phyloP scores from a whole-genome alignment of 495 filamentous ascomycete genomes.

The Choiromyces venosus region DNA sequence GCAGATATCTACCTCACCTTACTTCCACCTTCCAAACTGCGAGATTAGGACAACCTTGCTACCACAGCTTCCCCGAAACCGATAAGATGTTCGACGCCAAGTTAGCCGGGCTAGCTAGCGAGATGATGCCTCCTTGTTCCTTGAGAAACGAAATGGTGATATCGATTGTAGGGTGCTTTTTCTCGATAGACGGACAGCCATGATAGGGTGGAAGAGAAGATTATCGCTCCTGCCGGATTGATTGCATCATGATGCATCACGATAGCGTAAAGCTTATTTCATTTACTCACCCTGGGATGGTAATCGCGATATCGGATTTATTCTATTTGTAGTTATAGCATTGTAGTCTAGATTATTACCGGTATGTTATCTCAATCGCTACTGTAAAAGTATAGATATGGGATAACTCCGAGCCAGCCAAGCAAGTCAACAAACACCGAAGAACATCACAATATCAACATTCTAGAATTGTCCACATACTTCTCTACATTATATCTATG shows the following conservation, averaged over 20 bases:
- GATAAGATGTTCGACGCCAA: not conserved
- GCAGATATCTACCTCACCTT: not conserved
- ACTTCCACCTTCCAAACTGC: not conserved
- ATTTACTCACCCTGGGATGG: not conserved
- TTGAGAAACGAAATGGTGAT: not conserved
- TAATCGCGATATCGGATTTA: not conserved
- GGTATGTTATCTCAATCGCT: not conserved
- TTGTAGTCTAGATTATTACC: not conserved
- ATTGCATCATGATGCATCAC: not conserved
- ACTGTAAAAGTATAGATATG: not conserved
- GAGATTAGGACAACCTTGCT: not conserved
- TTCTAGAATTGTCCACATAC: no score
- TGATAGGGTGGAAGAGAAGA: not conserved
- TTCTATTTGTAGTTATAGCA: not conserved
- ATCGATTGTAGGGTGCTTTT: not conserved
- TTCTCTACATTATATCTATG: not conserved
- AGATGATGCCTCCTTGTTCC: not conserved
- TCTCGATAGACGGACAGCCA: not conserved
- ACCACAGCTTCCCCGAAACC: not conserved
- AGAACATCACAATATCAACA: no score
- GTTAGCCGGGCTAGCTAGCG: not conserved
- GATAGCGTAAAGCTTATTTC: not conserved
- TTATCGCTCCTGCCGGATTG: not conserved
- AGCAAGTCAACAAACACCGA: not conserved
- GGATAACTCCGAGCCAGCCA: not conserved